phyloP scores from a whole-genome alignment of 2,329 filamentous ascomycete genomes.

The Ophiostoma pallidulum region DNA sequence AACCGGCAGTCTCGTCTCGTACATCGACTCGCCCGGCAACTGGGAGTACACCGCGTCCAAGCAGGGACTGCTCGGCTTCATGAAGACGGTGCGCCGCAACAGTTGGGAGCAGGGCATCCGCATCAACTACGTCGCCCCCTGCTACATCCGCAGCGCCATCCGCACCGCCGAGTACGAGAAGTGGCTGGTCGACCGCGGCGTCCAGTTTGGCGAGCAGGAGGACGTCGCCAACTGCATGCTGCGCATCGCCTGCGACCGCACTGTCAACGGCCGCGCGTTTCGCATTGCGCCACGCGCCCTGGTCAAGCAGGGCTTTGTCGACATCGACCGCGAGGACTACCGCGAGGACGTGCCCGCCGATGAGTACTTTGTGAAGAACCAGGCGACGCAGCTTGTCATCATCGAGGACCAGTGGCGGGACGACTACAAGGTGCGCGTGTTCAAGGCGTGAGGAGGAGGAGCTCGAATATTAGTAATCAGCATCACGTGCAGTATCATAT shows the following conservation, averaged over 20 bases:
- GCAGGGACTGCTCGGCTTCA: background rate
- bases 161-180: conserved; percentile 6
- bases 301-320: conserved; percentile 1
- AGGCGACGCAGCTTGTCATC: conserved; percentile 4
- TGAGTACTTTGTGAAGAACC: conserved; percentile 1
- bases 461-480: background rate
- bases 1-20: background rate
- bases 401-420: conserved; percentile 9
- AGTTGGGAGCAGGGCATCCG: conserved; percentile 7
- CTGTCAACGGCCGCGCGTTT: conserved; percentile 6
- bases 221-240: conserved; percentile 7
- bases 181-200: conserved; percentile 5
- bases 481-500: background rate
- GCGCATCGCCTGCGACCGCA: conserved; percentile 3
- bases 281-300: background rate
- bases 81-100: conserved; percentile 8
- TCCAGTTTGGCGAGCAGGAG: conserved; percentile 7
- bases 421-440: conserved; percentile 5
- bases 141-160: conserved; percentile 5
- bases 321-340: conserved; percentile 6
- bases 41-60: conserved; percentile 9
- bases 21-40: conserved; percentile 5
- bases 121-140: conserved; percentile 8
- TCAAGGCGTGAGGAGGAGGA: background rate
- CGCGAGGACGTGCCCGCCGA: background rate